phyloP scores from a whole-genome alignment of 2,329 filamentous ascomycete species.

The Tolypocladium sp. region DNA sequence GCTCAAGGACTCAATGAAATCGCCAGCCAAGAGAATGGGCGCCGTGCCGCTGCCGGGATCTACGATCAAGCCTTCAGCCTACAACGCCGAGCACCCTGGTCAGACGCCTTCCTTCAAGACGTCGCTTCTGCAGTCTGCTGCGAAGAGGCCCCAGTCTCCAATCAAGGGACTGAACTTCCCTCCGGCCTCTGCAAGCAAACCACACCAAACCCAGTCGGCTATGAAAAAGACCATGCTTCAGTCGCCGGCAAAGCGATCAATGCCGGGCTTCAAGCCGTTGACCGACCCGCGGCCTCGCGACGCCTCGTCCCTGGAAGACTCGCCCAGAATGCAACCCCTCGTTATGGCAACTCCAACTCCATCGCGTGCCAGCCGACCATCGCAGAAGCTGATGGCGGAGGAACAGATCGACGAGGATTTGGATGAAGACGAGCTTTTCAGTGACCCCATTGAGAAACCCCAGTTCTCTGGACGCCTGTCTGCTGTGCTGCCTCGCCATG shows the following conservation, averaged over 20 bases:
- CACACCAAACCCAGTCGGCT: slow-evolving; percentile 24
- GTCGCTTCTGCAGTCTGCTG: slow-evolving; percentile 37
- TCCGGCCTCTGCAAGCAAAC: slow-evolving; percentile 10
- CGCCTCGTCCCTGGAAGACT: slow-evolving; percentile 12
- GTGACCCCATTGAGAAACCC: slow-evolving; percentile 23
- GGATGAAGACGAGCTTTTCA: slow-evolving; percentile 21
- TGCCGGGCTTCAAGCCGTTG: slow-evolving; percentile 23
- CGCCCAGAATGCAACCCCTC: slow-evolving; percentile 26
- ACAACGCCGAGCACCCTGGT: slow-evolving; percentile 5
- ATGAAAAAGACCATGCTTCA: slow-evolving; percentile 40
- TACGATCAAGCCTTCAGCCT: slow-evolving; percentile 16
- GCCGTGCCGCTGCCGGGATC: slow-evolving; percentile 21
- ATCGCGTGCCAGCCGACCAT: slow-evolving; percentile 16
- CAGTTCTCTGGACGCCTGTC: slow-evolving; percentile 36
- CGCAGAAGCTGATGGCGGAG: slow-evolving; percentile 27
- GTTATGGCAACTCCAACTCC: slow-evolving; percentile 20
- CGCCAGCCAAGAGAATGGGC: slow-evolving; percentile 40
- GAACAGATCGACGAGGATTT: slow-evolving; percentile 15
- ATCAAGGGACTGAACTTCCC: slow-evolving; percentile 26
- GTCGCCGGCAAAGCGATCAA: slow-evolving; percentile 41
- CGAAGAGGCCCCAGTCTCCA: slow-evolving; percentile 39
- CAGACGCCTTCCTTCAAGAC: slow-evolving; percentile 25
- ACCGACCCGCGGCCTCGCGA: slow-evolving; percentile 15
- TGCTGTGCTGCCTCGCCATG: slow-evolving; percentile 32
- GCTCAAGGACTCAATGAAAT: slow-evolving; percentile 45